phyloP scores from a whole-genome alignment of 257 asterid genomes.

The Solanum appendiculatum region DNA sequence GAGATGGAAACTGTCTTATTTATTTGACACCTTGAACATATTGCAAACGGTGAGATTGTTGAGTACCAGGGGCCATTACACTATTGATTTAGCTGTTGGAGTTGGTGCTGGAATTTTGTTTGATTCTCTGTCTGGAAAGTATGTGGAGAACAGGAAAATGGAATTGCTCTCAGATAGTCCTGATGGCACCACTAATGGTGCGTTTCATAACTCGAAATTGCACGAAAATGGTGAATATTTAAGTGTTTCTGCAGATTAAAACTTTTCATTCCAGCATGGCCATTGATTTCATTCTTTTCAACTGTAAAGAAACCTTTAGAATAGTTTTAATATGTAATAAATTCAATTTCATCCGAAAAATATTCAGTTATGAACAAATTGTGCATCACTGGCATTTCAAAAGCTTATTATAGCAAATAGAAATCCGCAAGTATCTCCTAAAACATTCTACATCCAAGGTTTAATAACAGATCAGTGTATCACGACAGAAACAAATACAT shows the following conservation, averaged over 20 bases:
- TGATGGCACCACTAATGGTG: conserved; percentile 8
- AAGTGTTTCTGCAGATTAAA: background rate
- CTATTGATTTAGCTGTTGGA: conserved; percentile 22
- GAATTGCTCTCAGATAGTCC: background rate
- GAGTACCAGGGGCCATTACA: conserved; percentile 25
- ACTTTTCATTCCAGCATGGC: background rate
- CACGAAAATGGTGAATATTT: background rate
- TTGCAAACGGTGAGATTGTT: conserved; percentile 14
- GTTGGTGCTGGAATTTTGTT: conserved; percentile 21
- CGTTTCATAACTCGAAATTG: background rate
- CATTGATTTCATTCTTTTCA: background rate
- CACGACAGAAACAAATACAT: background rate
- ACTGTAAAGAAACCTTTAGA: background rate
- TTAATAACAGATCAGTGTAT: background rate
- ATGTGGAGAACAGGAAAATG: background rate
- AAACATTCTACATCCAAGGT: background rate
- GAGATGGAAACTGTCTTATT: conserved; percentile 8
- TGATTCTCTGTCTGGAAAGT: conserved; percentile 17
- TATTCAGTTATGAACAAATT: background rate
- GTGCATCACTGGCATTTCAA: background rate
- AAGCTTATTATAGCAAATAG: background rate
- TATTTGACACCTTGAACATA: conserved; percentile 12
- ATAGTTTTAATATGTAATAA: background rate
- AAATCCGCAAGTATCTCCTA: background rate
- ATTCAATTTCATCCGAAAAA: background rate